Base-by-base conservation (phyloP, 2,329 filamentous ascomycete species). In the Microcyclospora pomicola region DNA sequence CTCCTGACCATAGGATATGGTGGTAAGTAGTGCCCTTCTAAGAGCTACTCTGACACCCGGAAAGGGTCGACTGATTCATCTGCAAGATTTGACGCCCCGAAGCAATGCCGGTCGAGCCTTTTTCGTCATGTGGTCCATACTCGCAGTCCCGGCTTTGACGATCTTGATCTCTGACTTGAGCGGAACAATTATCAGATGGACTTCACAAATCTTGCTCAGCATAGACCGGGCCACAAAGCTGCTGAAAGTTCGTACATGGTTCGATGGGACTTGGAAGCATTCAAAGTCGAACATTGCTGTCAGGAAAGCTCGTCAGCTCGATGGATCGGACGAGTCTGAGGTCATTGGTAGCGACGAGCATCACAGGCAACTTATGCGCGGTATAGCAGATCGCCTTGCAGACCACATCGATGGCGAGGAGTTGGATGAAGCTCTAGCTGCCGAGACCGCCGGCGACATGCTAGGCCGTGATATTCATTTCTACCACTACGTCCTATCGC, bases 1-100 rank as follows among this genome's bases (percentile, higher is more conserved):
- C 61, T 74, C 9, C 49, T 72, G 16, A 73, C 71, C 0, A 71
- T 74, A 33, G 70, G 71, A 2, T 74, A 73, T 43, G 70, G 71
- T 19, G 37, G 37, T 40, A 37, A 37, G 28, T 34, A 30, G 9
- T 9, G 9, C 14, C 9, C 30, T 31, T 15, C 5, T 9, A 15
- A 5, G 30, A 31, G 14, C 14, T 15, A 6, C 12, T n/a, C 12
- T 31, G 30, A 31, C 30, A 31, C 14, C 30, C 12, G 12, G 6
- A 31, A 31, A n/a, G 14, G n/a, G 12, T 36, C 19, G 15, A 27
- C 35, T 36, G 16, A 36, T 15, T 13, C n/a, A 14, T 15, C 3
- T n/a, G 11, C 12, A 28, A 41, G 69, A 73, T 44, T 56, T 62
- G 15, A 54, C 56, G 1, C 65, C 64, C 0, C 52, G 56, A 11